Base-by-base conservation (phyloP, 257 asterid genomes). In the Lycium ferocissimum region DNA sequence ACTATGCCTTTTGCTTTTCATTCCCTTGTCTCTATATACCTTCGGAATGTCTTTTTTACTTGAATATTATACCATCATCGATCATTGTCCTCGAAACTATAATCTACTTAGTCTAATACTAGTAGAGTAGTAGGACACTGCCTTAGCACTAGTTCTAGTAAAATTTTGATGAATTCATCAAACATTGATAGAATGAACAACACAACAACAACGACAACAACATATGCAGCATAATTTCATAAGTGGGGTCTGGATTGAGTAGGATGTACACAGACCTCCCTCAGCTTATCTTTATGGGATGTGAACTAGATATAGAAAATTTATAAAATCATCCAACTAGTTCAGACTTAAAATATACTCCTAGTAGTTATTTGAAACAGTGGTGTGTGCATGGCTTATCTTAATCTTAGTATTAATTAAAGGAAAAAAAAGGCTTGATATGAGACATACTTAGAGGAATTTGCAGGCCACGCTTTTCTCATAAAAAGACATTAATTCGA, bases 1-100 rank as follows among this genome's bases (percentile, higher is more conserved):
- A 79, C 81, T 40, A 40, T 6, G 49, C 82, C 91, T 91, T 89
- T 88, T 86, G 86, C 93, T 90, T 89, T 90, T 81, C 87, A 89
- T 87, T 86, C 85, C 86, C 87, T 79, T 87, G 86, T 86, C 88
- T 85, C 59, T 85, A 53, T 76, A 87, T 67, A 79, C 67, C 61
- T 40, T 40, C 45, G 0, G 6, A 83, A 86, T 58, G 65, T 58
- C 12, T 51, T 51, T 51, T 7, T 56, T 56, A 56, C 61, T 56
- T 56, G 15, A 56, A 56, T 56, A 56, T 58, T 43, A 26, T 33
- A 33, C 5, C 0, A 13, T 35, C 11, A 37, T 35, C 33, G 33
- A 26, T 26, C 47, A 18, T 2, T 7, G 7, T 6, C 20, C n/a
- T 67, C 11, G 0, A 67, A 67, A 67, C 11, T 6, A 18, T n/a